Base-by-base conservation (phyloP, 495 filamentous ascomycete species). In the Penicillium longicatenatum region DNA sequence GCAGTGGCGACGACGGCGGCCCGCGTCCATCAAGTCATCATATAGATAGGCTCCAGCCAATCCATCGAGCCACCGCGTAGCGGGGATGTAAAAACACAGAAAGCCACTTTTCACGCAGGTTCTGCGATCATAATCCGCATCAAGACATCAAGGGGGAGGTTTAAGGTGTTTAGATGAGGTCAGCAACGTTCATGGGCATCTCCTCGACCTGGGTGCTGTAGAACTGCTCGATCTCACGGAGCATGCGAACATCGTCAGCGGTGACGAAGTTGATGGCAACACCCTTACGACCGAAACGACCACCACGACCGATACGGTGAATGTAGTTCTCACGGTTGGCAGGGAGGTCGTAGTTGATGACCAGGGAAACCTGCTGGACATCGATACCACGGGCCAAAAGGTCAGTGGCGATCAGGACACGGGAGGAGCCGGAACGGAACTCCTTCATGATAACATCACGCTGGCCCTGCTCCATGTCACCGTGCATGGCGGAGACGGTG, bases 251-350 rank as follows among this genome's bases (percentile, higher is more conserved):
- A 81, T 98, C 94, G 59, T 98, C 94, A 67, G 90, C 91, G 55
- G 95, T 98, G 73, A 98, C 94, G 77, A 98, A 98, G 88, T 98
- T 98, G 84, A 98, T 98, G 64, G 94, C 95, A 75, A 98, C 94
- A 88, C 94, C 94, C 85, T 98, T 98, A 73, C 94, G 90, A 75
- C 94, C 94, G 81, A 98, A 98, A 83, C 94, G 91, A 76, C 94
- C 94, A 75, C 92, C 91, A 82, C 94, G 92, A 82, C 94, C 94
- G 71, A 98, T 98, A 67, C 94, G 88, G 81, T 98, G 94, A 78
- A 98, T 98, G 88, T 98, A 98, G 84, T 98, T 98, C 81, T 98
- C 94, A 71, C 94, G 91, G 82, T 98, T 98, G 76, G 91, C 90
- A 54, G 94, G 94, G 17, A 98, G 83, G 75, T 98, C 94, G 79